Conservation (phyloP, 1,139 yeast species). For the Taiozyma onychis region DNA sequence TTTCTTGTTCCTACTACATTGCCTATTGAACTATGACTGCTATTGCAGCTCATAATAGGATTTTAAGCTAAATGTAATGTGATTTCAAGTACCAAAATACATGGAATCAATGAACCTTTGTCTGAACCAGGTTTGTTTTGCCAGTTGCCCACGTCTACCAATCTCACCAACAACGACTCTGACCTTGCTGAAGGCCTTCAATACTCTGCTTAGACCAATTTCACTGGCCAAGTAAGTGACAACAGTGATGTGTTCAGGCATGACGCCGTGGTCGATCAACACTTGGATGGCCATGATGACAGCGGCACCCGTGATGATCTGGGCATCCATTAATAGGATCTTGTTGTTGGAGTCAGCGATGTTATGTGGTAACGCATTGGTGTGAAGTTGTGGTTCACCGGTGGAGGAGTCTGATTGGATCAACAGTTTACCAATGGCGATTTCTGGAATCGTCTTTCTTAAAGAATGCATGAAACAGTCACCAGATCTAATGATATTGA, state of each 20-base stretch:
- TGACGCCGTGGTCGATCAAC: constrained; percentile 74
- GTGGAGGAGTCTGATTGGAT: constrained; percentile 85
- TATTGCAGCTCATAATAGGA: not conserved
- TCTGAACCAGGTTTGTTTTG: constrained; percentile 41
- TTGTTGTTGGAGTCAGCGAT: constrained; percentile 31
- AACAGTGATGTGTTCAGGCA: constrained; percentile 55
- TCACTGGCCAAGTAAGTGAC: constrained; percentile 77
- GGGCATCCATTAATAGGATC: constrained; percentile 77
- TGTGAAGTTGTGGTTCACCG: constrained; percentile 91
- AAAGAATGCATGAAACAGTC: constrained; percentile 84
- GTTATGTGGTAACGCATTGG: constrained; percentile 50
- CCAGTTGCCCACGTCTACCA: constrained; percentile 32
- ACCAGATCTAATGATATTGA: constrained; percentile 83
- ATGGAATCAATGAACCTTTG: constrained; percentile 69
- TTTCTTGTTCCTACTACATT: too few relatives aligned
- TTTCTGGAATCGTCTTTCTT: constrained; percentile 69
- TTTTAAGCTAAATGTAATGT: not conserved
- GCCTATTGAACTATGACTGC: not conserved
- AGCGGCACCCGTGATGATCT: constrained; percentile 88
- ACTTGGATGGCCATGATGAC: constrained; percentile 93
- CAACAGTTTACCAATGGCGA: constrained; percentile 72
- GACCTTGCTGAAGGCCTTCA: constrained; percentile 66
- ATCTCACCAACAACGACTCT: constrained; percentile 66
- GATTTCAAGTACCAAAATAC: constrained; percentile 65
- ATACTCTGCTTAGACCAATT: constrained; percentile 68